Percentiles rank a stretch among this genome's conserved stretches.
phyloP scores from a whole-genome alignment of 2,329 filamentous ascomycete genomes.

The Fusarium denticulatum region DNA sequence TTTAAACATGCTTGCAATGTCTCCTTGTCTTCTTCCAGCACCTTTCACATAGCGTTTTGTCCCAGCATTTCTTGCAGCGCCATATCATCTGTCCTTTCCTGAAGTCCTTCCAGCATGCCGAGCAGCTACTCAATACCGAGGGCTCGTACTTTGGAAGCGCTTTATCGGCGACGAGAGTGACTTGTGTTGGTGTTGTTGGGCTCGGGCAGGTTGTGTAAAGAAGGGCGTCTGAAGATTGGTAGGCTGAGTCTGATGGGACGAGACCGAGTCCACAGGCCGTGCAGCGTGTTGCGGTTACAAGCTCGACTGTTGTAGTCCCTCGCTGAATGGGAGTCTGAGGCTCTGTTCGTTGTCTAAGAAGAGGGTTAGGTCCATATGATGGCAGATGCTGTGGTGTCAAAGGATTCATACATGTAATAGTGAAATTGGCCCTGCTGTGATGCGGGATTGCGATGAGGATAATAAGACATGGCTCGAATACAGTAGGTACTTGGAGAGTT shows the following conservation, averaged over 20 bases:
- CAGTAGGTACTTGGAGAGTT: fast-evolving
- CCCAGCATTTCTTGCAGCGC: not conserved
- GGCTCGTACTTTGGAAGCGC: not conserved
- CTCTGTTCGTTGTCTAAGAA: not conserved
- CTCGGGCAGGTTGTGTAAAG: not conserved
- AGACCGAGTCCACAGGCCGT: not conserved
- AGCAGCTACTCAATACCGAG: not conserved
- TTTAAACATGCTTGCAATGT: not conserved
- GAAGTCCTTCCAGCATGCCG: not conserved
- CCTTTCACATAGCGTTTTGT: not conserved
- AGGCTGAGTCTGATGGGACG: no score
- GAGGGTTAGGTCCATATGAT: not conserved
- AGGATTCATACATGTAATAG: not conserved
- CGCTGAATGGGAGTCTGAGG: no score
- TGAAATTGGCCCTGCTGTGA: not conserved
- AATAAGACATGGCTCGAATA: not conserved
- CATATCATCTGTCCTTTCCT: not conserved
- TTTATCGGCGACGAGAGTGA: no score
- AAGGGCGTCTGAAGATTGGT: not conserved
- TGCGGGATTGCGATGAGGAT: not conserved
- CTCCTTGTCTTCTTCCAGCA: fast-evolving
- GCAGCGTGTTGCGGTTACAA: not conserved
- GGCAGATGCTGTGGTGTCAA: not conserved
- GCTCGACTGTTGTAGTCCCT: not conserved
- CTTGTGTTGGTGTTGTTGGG: no score